A percentile compares a stretch with the other conserved stretches of the same genome.
phyloP scores from a whole-genome alignment of 2,329 filamentous ascomycete species.

The Microdochium nivale region DNA sequence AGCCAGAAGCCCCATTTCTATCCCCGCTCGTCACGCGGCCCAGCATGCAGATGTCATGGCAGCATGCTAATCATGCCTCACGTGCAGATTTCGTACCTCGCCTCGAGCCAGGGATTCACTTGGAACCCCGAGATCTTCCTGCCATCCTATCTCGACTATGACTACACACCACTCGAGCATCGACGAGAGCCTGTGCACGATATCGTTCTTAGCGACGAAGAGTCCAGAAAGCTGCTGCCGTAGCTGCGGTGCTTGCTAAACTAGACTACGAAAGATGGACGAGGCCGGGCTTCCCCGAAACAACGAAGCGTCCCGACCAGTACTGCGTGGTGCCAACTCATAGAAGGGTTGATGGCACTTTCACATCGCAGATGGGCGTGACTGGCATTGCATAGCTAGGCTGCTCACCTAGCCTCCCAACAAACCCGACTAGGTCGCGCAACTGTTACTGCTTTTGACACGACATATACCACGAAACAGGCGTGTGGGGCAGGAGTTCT shows the following conservation, averaged over 20 bases:
- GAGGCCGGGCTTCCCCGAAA: no score
- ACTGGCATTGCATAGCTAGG: no score
- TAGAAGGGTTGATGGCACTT: no score
- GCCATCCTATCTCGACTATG: constrained; percentile 67
- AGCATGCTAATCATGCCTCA: neutral
- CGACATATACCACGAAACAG: no score
- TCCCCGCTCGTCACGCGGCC: neutral
- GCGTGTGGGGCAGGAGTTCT: no score
- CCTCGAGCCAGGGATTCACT: constrained; percentile 70
- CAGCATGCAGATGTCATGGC: neutral
- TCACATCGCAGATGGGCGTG: no score
- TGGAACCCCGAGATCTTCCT: constrained; percentile 86
- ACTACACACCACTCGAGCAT: constrained; percentile 67
- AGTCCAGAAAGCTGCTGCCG: constrained; percentile 60
- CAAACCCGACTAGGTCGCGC: no score
- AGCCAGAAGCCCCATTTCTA: neutral
- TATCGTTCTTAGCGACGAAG: constrained; percentile 70
- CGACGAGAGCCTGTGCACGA: constrained; percentile 71
- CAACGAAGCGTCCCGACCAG: no score
- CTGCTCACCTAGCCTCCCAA: no score
- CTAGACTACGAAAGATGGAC: no score
- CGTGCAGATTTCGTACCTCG: constrained; percentile 66
- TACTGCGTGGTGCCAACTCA: no score
- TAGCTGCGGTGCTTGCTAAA: constrained; percentile 30
- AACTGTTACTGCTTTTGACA: no score